These are phyloP conservation scores for Fraxinus greggii DNA, from an alignment of 305 asterid species.

Conservation along the genomic window DNA sequence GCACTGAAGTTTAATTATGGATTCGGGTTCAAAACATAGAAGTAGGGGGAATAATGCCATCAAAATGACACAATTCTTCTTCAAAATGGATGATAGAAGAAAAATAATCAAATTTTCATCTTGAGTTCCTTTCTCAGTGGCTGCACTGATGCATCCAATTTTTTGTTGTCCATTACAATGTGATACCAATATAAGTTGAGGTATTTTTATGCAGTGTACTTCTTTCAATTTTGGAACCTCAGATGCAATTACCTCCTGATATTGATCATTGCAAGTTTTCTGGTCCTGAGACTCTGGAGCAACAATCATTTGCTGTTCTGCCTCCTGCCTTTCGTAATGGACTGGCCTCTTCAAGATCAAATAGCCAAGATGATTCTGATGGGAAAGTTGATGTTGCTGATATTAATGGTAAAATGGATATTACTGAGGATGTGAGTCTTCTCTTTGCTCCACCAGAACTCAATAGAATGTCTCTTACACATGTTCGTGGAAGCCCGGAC, in stretches of 20 bases:
- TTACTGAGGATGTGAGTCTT: slow-evolving; percentile 69
- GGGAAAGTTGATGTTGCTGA: slow-evolving; percentile 51
- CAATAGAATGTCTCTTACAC: slow-evolving; percentile 56
- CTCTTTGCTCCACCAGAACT: slow-evolving; percentile 90
- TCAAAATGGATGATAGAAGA: slow-evolving; percentile 4
- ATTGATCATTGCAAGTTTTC: slow-evolving; percentile 60
- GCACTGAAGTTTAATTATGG: background rate
- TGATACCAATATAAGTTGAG: slow-evolving; percentile 28
- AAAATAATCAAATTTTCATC: slow-evolving; percentile 3
- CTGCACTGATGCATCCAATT: slow-evolving; percentile 8
- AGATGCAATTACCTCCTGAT: slow-evolving; percentile 83
- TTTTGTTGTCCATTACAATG: slow-evolving; percentile 5
- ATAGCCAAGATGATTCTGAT: slow-evolving; percentile 62
- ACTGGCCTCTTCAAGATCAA: slow-evolving; percentile 42
- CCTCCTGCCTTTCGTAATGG: slow-evolving; percentile 53
- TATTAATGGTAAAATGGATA: slow-evolving; percentile 51
- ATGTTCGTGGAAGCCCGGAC: slow-evolving; percentile 48
- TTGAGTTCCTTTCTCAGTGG: slow-evolving; percentile 3
- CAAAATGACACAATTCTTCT: background rate
- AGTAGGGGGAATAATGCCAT: background rate
- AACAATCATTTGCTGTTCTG: slow-evolving; percentile 37
- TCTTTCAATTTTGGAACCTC: slow-evolving; percentile 88
- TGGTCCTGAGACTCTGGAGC: slow-evolving; percentile 44
- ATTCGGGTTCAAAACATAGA: background rate
- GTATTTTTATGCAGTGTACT: slow-evolving; percentile 73